These are phyloP conservation scores for Fimicolochytrium jonesii DNA, from an alignment of 192 early-diverging fungal species.

Conservation along the genomic window DNA sequence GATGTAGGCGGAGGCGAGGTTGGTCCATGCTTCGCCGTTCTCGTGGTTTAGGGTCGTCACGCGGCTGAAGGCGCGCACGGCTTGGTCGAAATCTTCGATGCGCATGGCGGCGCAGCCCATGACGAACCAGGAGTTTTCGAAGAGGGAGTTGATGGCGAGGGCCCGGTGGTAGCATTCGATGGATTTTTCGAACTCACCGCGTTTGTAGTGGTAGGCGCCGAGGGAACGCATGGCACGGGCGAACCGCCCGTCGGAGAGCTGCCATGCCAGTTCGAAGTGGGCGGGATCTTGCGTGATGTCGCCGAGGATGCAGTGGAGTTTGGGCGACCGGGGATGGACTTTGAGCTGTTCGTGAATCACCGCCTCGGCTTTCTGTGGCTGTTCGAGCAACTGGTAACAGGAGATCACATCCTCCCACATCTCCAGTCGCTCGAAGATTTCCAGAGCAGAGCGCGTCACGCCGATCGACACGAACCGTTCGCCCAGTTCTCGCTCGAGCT, in stretches of 20 bases:
- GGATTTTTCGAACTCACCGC: slow-evolving; percentile 54
- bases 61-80: slow-evolving; percentile 69
- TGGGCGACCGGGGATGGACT: slow-evolving; percentile 66
- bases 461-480: slow-evolving; percentile 79
- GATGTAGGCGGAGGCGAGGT: slow-evolving; percentile 83
- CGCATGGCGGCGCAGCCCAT: slow-evolving; percentile 91
- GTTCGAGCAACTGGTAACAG: slow-evolving; percentile 81
- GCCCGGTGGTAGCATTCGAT: slow-evolving; percentile 79
- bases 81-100: slow-evolving; percentile 69
- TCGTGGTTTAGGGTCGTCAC: slow-evolving; percentile 62
- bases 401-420: slow-evolving; percentile 94
- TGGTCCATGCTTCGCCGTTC: slow-evolving; percentile 97
- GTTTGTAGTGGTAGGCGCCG: slow-evolving; percentile 74
- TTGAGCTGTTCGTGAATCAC: slow-evolving; percentile 66
- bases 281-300: slow-evolving; percentile 74
- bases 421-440: slow-evolving; percentile 91
- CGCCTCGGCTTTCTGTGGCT: slow-evolving; percentile 79
- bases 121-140: slow-evolving; percentile 95
- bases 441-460: slow-evolving; percentile 82
- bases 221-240: slow-evolving; percentile 94
- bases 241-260: slow-evolving; percentile 71
- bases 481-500: slow-evolving; percentile 90
- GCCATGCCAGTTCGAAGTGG: slow-evolving; percentile 86
- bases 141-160: slow-evolving; percentile 86
- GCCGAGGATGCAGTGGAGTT: slow-evolving; percentile 86